Percentiles rank a stretch among this genome's conserved stretches.
Evolutionary conservation across 2,329 filamentous ascomycete genomes (phyloP).

Genomic region (Penicillium glabrum): DNA sequence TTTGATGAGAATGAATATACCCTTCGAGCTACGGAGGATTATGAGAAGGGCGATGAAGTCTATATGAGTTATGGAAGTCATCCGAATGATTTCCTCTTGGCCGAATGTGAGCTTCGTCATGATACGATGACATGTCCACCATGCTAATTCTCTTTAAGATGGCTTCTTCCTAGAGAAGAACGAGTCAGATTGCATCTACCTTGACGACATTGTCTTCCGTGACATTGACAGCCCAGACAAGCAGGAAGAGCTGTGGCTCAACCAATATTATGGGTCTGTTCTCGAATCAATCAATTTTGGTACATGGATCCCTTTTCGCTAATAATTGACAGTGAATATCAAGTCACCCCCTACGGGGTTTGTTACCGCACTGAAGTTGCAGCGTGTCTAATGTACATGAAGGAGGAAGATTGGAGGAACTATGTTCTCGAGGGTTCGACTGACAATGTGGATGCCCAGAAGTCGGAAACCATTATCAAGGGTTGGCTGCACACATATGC

Average conservation of each 20-base stretch:
- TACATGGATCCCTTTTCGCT: neutral
- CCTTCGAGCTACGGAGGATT: conserved; percentile 35
- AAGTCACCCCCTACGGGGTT: conserved; percentile 36
- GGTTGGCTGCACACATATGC: conserved; percentile 38
- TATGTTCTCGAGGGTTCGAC: conserved; percentile 40
- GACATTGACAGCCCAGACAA: conserved; percentile 27
- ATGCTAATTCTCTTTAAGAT: conserved; percentile 27
- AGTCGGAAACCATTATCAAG: conserved; percentile 34
- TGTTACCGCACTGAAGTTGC: conserved; percentile 47
- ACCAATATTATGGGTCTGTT: conserved; percentile 42
- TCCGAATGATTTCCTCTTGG: conserved; percentile 44
- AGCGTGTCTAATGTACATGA: conserved; percentile 42
- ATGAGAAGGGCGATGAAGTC: conserved; percentile 42
- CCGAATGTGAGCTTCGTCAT: conserved; percentile 39
- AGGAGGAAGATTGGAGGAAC: conserved; percentile 38
- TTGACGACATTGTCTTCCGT: conserved; percentile 43
- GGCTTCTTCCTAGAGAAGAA: conserved; percentile 45
- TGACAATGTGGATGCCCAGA: conserved; percentile 28
- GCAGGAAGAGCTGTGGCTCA: conserved; percentile 34
- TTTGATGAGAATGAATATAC: conserved; percentile 38
- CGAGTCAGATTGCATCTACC: conserved; percentile 39
- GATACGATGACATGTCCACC: neutral
- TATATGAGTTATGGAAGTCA: conserved; percentile 47
- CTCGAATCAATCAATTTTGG: neutral
- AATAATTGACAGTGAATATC: conserved; percentile 39